Percentiles rank a stretch among this genome's conserved stretches.
phyloP scores from a whole-genome alignment of 768 basidiomycete species.

The Filobasidium wieringae region DNA sequence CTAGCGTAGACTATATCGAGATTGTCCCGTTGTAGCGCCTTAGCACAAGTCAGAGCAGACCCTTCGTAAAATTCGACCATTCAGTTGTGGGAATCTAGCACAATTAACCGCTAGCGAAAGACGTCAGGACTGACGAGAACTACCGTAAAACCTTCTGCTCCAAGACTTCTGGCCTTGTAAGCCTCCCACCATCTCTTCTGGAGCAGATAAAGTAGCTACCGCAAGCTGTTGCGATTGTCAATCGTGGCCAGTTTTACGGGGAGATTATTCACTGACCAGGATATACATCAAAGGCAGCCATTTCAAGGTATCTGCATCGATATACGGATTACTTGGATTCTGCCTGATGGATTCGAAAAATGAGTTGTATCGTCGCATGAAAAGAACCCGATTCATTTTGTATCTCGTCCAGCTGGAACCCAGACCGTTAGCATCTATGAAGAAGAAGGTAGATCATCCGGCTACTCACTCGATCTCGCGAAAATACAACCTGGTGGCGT shows the following conservation, averaged over 20 bases:
- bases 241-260: not conserved
- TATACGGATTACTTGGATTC: slow-evolving; percentile 33
- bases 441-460: not conserved
- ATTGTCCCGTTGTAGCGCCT: slow-evolving; percentile 39
- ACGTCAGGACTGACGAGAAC: slow-evolving; percentile 11
- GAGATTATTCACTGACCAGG: slow-evolving; percentile 24
- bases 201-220: slow-evolving; percentile 37
- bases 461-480: slow-evolving; percentile 21
- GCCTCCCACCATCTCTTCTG: slow-evolving; percentile 31
- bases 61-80: slow-evolving; percentile 19
- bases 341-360: slow-evolving; percentile 36
- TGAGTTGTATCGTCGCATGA: slow-evolving; percentile 32
- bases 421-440: not conserved
- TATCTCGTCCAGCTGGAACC: slow-evolving; percentile 40
- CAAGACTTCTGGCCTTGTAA: slow-evolving; percentile 32
- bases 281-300: slow-evolving; percentile 40
- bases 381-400: slow-evolving; percentile 37
- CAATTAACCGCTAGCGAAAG: not conserved
- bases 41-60: slow-evolving; percentile 36
- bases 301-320: slow-evolving; percentile 36
- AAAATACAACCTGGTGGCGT: slow-evolving; percentile 14
- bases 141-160: slow-evolving; percentile 38
- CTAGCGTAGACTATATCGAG: slow-evolving; percentile 39
- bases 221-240: slow-evolving; percentile 26
- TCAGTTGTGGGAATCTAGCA: not conserved